Base-by-base conservation (phyloP, 2,329 filamentous ascomycete genomes). In the Fusarium armeniacum region DNA sequence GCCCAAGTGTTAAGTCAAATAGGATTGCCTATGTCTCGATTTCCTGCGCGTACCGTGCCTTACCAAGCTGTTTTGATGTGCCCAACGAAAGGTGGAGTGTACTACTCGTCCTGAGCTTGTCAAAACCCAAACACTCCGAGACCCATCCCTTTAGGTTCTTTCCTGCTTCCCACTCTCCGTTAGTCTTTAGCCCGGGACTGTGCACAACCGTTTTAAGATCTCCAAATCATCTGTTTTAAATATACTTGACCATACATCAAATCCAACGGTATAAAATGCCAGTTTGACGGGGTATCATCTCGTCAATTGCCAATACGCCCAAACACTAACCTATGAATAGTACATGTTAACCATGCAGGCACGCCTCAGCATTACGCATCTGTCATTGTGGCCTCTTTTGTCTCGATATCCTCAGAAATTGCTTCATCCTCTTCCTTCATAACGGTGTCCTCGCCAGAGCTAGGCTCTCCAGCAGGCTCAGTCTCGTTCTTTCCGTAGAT, bases 401-500 rank as follows among this genome's bases (percentile, higher is more conserved):
- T 26, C 33, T 68, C 64, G 16, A 26, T 43, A 20, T 18, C 43
- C 20, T 63, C 56, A 8, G 49, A 43, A 18, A 30, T 40, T 51
- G 30, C 41, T 38, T 62, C 58, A 15, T 70, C 59, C 5, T 28
- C 30, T 35, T 69, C 67, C 35, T 73, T 59, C 73, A 73, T 75
- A n/a, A 50, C 51, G 20, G 62, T 52, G 45, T 76, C 75, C 18
- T 67, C 67, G 5, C 57, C 62, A 4, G 59, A 61, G 18, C 40
- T 58, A 15, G 64, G 66, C 15, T 56, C 67, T 15, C 46, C 63
- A 38, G 47, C 43, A 30, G 58, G 38, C 20, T 46, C 30, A 7
- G 64, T 62, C 16, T 43, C 54, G 10, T 45, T 58, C 33, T 58
- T 65, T 28, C 66, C 64, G 32, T 76, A 81, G 20, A 81, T 72